These are phyloP conservation scores for Neurospora sp. DNA, from an alignment of 495 filamentous ascomycete species.

Conservation along the genomic window DNA sequence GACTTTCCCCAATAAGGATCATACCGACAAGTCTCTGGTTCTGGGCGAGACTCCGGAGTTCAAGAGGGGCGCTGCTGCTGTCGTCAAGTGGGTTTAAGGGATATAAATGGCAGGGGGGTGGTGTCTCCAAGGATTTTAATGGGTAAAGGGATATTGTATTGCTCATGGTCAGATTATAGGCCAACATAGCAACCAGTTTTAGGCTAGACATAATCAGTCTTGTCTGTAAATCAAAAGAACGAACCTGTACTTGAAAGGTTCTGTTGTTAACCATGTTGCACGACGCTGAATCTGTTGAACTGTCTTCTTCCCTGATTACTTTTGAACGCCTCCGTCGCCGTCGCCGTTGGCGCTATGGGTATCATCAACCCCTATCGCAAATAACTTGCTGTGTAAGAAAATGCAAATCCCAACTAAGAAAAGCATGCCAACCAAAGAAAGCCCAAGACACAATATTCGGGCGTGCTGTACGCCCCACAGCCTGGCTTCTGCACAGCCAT, in stretches of 20 bases:
- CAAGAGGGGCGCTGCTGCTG: slow-evolving; percentile 67
- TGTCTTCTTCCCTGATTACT: neutral
- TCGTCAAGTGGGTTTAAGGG: slow-evolving; percentile 72
- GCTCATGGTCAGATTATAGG: neutral
- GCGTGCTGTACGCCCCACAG: neutral
- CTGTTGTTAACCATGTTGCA: neutral
- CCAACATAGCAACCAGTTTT: neutral
- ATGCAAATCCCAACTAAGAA: neutral
- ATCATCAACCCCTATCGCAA: slow-evolving; percentile 8
- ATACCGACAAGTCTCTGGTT: slow-evolving; percentile 58
- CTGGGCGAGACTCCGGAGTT: slow-evolving; percentile 76
- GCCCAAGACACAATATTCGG: neutral
- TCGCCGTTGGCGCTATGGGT: slow-evolving; percentile 11
- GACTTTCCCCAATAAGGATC: slow-evolving; percentile 91
- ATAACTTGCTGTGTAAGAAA: neutral
- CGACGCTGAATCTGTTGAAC: neutral
- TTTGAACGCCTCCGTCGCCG: slow-evolving; percentile 15
- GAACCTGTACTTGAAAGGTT: neutral
- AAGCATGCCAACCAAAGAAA: neutral
- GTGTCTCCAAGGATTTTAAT: neutral
- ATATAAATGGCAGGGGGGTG: neutral
- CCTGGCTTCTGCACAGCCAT: neutral
- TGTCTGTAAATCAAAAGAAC: neutral
- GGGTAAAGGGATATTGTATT: slow-evolving; percentile 1
- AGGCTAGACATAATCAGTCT: neutral